phyloP scores from a whole-genome alignment of 2,329 filamentous ascomycete genomes.

The Tolypocladium inflatum region DNA sequence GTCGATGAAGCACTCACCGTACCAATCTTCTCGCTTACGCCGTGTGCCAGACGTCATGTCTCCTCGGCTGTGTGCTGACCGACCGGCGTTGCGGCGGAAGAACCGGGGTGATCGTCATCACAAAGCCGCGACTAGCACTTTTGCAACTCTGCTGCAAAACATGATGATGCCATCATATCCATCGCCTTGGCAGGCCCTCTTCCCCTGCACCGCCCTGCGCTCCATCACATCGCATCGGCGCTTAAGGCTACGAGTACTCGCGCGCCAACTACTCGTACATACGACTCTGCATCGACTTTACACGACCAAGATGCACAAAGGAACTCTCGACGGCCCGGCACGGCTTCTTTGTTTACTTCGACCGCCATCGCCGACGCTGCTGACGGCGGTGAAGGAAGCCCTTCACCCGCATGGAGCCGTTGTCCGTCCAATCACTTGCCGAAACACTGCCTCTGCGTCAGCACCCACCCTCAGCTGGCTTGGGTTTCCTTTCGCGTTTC shows the following conservation, averaged over 20 bases:
- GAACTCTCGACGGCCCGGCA: background rate
- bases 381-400: background rate
- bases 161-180: background rate
- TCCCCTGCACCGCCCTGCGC: background rate
- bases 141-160: background rate
- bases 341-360: background rate
- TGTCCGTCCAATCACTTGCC: background rate
- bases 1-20: constrained; percentile 7
- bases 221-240: background rate
- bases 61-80: background rate
- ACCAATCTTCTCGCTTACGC: constrained; percentile 1
- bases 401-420: background rate
- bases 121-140: background rate
- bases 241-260: background rate
- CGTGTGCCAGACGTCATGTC: background rate
- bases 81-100: constrained; percentile 3
- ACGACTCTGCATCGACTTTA: background rate
- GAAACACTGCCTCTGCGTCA: background rate
- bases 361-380: background rate
- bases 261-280: too few species aligned
- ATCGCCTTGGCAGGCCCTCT: background rate
- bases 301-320: background rate
- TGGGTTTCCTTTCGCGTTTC: background rate
- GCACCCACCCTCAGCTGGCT: constrained; percentile 1
- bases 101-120: constrained; percentile 5